Base-by-base conservation (phyloP, 2,329 filamentous ascomycete species). In the Sporothrix sp. region DNA sequence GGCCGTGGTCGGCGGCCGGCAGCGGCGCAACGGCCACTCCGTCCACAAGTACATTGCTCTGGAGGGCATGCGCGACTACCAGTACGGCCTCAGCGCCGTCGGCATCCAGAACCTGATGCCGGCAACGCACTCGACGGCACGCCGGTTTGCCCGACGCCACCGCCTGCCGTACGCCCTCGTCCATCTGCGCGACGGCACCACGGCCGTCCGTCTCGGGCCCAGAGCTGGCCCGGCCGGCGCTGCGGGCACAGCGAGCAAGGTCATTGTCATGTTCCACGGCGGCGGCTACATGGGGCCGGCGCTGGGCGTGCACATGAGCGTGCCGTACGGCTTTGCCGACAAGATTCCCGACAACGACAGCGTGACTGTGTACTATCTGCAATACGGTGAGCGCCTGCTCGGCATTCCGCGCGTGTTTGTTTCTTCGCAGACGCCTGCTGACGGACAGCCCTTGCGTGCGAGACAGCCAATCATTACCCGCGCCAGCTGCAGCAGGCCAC, bases 1-100 rank as follows among this genome's bases (percentile, higher is more conserved):
- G 40, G 48, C 48, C 27, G 40, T 28, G 9, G 7, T 51, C 7
- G 48, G 48, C 14, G 40, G 48, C 18, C 18, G 36, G 20, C 20
- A 37, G 11, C 43, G 43, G 20, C 43, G 43, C 43, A 38, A 51
- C 20, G 48, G 48, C 21, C 39, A 45, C 16, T 23, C 25, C 9
- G 14, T 51, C 32, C 43, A 51, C 40, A 30, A 36, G 48, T 51
- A 39, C 32, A 18, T 39, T 2, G 40, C 27, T 32, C 20, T 18
- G 25, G 48, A 51, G 48, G 48, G 48, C 23, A 51, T 51, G 48
- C 33, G 40, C 33, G 48, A 51, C 14, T 51, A 51, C 40, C 48
- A 51, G 39, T 38, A 23, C 40, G 48, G 40, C 25, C 33, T 51
- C 23, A 35, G 28, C 37, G 43, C 39, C 16, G 43, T 51, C n/a